phyloP scores from a whole-genome alignment of 495 filamentous ascomycete genomes.

The Hypomontagnella monticulosa region DNA sequence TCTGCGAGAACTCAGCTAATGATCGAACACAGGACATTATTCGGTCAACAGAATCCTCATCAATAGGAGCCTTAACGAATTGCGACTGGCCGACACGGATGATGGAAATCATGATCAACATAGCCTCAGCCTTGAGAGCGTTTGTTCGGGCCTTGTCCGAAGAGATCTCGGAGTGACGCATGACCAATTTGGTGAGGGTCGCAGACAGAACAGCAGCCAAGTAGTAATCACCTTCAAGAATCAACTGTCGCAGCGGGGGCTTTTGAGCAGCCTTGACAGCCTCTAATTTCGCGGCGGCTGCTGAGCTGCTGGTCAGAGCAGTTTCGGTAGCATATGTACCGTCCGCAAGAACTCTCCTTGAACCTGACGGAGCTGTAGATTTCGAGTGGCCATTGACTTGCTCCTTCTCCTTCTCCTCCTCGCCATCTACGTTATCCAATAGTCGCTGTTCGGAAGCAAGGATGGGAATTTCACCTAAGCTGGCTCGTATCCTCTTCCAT shows the following conservation, averaged over 20 bases:
- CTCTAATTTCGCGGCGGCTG: slow-evolving; percentile 88
- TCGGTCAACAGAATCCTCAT: slow-evolving; percentile 96
- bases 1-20: slow-evolving; percentile 87
- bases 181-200: slow-evolving; percentile 96
- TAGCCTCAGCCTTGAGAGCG: slow-evolving; percentile 93
- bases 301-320: slow-evolving; percentile 90
- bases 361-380: slow-evolving; percentile 78
- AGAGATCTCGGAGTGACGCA: slow-evolving; percentile 96
- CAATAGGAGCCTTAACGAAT: slow-evolving; percentile 96
- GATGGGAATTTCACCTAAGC: slow-evolving; percentile 97
- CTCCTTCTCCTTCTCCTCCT: slow-evolving; percentile 69
- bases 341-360: slow-evolving; percentile 91
- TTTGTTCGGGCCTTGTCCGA: slow-evolving; percentile 88
- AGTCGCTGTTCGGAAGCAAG: slow-evolving; percentile 93
- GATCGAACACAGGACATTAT: slow-evolving; percentile 97
- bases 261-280: slow-evolving; percentile 98
- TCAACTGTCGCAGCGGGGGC: slow-evolving; percentile 92
- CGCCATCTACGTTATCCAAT: slow-evolving; percentile 70
- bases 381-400: slow-evolving; percentile 86
- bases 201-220: slow-evolving; percentile 93
- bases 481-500: slow-evolving; percentile 95
- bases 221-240: slow-evolving; percentile 97
- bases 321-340: slow-evolving; percentile 98
- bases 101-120: slow-evolving; percentile 99
- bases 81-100: slow-evolving; percentile 97